Evolutionary conservation across 75 land plant species (phyloP).

Genomic region (Sequoia sempervirens): DNA sequence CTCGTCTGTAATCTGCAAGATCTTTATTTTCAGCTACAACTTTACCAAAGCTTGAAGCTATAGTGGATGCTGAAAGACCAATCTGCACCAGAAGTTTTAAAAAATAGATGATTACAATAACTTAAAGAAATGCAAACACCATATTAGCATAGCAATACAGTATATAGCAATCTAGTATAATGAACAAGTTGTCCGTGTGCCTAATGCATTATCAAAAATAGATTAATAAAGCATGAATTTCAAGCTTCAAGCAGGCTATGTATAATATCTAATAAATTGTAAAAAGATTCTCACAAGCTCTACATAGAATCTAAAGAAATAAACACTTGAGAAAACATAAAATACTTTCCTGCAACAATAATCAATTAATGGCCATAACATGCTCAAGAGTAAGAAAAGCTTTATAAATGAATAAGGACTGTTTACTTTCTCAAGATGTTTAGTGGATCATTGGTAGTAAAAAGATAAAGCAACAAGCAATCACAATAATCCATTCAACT

Average conservation of each 20-base stretch:
- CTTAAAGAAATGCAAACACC: neutral
- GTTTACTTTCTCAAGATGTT: neutral
- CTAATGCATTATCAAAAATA: no score
- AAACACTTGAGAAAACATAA: neutral
- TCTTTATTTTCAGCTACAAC: constrained; percentile 74
- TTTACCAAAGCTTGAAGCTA: constrained; percentile 99
- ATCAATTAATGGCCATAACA: neutral
- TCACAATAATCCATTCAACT: neutral
- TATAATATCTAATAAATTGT: neutral
- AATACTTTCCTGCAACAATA: neutral
- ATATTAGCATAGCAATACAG: neutral
- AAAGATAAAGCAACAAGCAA: neutral
- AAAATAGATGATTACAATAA: neutral
- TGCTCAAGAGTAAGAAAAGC: neutral
- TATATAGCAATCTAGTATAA: neutral
- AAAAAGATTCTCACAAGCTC: neutral
- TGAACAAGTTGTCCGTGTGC: no score
- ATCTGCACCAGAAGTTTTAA: constrained; percentile 36
- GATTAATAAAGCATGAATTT: neutral
- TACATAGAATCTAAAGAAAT: neutral
- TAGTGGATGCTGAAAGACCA: constrained; percentile 87
- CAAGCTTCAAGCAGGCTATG: neutral
- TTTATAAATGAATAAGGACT: neutral
- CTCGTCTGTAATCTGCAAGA: constrained; percentile 80
- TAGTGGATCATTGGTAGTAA: neutral